phyloP scores from a whole-genome alignment of 2,329 filamentous ascomycete genomes.

The Cladosporium velox region DNA sequence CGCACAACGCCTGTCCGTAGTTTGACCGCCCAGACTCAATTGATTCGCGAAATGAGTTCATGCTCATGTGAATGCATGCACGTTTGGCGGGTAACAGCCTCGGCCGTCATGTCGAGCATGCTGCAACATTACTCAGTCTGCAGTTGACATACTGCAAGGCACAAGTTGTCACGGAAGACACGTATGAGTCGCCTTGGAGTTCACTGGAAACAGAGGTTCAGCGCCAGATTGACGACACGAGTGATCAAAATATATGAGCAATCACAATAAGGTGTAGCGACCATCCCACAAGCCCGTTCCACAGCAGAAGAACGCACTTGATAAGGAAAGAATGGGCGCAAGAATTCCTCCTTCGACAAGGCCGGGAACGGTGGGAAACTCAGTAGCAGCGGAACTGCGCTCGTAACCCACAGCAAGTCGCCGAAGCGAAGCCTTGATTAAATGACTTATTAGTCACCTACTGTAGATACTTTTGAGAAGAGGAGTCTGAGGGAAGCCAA shows the following conservation, averaged over 20 bases:
- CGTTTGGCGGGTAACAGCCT: not conserved
- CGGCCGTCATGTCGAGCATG: not conserved
- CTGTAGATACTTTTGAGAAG: constrained; percentile 5
- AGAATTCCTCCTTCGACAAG: constrained; percentile 35
- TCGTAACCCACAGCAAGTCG: constrained; percentile 44
- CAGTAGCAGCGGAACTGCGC: constrained; percentile 36
- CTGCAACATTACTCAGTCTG: not conserved
- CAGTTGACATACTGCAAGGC: not conserved
- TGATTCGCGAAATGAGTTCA: not conserved
- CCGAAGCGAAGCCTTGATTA: constrained; percentile 8
- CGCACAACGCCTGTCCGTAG: not conserved
- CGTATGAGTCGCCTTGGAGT: not conserved
- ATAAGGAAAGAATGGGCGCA: constrained; percentile 45
- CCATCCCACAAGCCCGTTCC: constrained; percentile 49
- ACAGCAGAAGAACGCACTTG: constrained; percentile 39
- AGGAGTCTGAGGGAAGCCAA: not conserved
- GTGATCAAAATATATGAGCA: not conserved
- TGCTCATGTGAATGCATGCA: not conserved
- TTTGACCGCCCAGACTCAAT: not conserved
- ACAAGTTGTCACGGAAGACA: not conserved
- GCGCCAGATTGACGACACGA: not conserved
- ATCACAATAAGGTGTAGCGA: constrained; percentile 35
- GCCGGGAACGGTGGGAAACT: constrained; percentile 47
- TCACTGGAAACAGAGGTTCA: not conserved
- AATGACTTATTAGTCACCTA: constrained; percentile 3